These are phyloP conservation scores for Cicer judaicum DNA, from an alignment of 306 rosid genomes.

Conservation along the genomic window DNA sequence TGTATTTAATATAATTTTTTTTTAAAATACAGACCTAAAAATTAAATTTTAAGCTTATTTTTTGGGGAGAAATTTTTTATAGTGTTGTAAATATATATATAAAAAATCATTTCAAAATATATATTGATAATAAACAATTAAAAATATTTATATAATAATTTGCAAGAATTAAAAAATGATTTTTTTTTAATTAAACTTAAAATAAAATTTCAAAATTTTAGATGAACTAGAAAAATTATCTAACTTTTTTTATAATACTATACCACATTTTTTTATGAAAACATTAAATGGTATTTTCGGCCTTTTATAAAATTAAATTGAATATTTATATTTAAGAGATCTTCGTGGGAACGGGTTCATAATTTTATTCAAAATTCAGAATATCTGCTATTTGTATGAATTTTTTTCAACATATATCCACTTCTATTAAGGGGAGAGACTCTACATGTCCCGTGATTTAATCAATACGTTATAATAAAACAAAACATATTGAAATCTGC, in stretches of 20 bases:
- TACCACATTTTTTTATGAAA: conserved; percentile 24
- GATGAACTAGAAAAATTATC: no score
- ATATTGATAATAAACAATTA: no score
- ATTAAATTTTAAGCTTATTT: no score
- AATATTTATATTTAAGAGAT: neutral
- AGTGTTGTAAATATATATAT: no score
- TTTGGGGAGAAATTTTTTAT: no score
- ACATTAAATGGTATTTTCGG: conserved; percentile 32
- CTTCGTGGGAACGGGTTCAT: conserved; percentile 42
- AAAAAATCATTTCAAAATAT: no score
- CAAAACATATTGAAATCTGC: neutral
- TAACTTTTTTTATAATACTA: neutral
- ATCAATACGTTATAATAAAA: neutral
- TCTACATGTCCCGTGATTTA: conserved; percentile 3
- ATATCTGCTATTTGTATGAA: conserved; percentile 34
- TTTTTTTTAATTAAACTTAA: no score
- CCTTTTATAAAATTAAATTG: neutral
- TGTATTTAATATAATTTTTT: no score
- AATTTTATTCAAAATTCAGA: conserved; percentile 30
- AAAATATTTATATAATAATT: no score
- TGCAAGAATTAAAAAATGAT: no score
- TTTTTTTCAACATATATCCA: neutral
- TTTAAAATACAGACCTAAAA: no score
- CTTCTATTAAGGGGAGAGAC: conserved; percentile 10
- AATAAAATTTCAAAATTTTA: no score